Conservation (phyloP, 2,329 filamentous ascomycete genomes). For the Arthrobotrys sphaeroides region DNA sequence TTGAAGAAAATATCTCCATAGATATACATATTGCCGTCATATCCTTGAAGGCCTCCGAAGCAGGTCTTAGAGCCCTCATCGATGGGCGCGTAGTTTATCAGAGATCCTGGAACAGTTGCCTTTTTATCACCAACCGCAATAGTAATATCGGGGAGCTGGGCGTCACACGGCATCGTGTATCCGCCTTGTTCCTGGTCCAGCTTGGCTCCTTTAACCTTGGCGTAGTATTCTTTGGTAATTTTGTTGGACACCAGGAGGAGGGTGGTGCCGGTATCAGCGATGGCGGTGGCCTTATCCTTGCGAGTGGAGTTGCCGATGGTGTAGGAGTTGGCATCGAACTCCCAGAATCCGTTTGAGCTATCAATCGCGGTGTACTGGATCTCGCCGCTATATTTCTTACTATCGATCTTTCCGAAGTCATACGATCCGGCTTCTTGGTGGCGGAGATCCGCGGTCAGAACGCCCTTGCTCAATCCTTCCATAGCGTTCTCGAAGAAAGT, state of each 20-base stretch:
- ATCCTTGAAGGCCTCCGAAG: slow-evolving; percentile 78
- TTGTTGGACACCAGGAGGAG: slow-evolving; percentile 69
- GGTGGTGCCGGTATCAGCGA: slow-evolving; percentile 77
- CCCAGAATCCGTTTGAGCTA: slow-evolving; percentile 68
- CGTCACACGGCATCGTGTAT: slow-evolving; percentile 67
- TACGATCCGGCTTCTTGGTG: slow-evolving; percentile 65
- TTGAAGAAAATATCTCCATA: slow-evolving; percentile 84
- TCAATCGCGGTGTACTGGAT: slow-evolving; percentile 67
- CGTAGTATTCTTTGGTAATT: slow-evolving; percentile 71
- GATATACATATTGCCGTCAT: slow-evolving; percentile 67
- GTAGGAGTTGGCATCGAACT: slow-evolving; percentile 68
- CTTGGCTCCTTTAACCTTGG: slow-evolving; percentile 66
- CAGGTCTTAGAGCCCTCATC: slow-evolving; percentile 66
- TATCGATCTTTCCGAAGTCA: slow-evolving; percentile 69
- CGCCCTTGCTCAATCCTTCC: background rate
- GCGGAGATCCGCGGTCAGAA: slow-evolving; percentile 64
- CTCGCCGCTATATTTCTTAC: slow-evolving; percentile 66
- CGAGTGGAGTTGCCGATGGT: slow-evolving; percentile 63
- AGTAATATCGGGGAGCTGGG: slow-evolving; percentile 67
- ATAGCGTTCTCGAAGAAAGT: slow-evolving; percentile 80
- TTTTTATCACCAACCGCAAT: slow-evolving; percentile 67
- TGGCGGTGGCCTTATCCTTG: slow-evolving; percentile 63
- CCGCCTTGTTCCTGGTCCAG: slow-evolving; percentile 66
- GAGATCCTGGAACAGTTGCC: slow-evolving; percentile 67
- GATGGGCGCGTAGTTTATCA: slow-evolving; percentile 68